Percentiles rank a stretch among this genome's conserved stretches.
phyloP scores from a whole-genome alignment of 495 filamentous ascomycete genomes.

The Trichoderma gamsii region DNA sequence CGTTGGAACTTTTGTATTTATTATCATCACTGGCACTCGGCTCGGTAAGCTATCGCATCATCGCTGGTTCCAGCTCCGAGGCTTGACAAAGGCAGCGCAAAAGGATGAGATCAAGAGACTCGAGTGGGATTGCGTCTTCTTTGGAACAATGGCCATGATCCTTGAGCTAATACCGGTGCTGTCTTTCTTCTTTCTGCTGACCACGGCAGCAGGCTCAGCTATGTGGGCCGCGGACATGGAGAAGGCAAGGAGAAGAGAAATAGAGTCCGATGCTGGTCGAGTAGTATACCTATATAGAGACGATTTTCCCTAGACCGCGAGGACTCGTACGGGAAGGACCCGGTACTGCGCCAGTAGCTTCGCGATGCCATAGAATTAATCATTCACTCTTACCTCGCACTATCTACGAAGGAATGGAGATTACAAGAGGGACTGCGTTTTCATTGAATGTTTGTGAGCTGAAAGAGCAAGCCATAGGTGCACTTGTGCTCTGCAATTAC shows the following conservation, averaged over 20 bases:
- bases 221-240: slow-evolving; percentile 69
- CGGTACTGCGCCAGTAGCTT: too few relatives aligned
- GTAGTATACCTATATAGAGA: neutral
- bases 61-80: slow-evolving; percentile 77
- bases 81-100: slow-evolving; percentile 54
- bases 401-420: too few relatives aligned
- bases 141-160: slow-evolving; percentile 50
- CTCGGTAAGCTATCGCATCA: slow-evolving; percentile 54
- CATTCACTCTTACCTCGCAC: too few relatives aligned
- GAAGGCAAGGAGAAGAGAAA: slow-evolving; percentile 22
- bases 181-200: slow-evolving; percentile 85
- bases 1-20: slow-evolving; percentile 72
- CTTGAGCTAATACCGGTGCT: slow-evolving; percentile 72
- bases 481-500: too few relatives aligned
- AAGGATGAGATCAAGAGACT: slow-evolving; percentile 59
- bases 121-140: slow-evolving; percentile 62
- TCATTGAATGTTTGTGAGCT: too few relatives aligned
- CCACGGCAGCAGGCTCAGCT: slow-evolving; percentile 69
- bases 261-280: neutral
- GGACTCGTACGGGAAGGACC: neutral
- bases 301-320: neutral
- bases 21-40: slow-evolving; percentile 60
- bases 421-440: too few relatives aligned
- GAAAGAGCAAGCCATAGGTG: too few relatives aligned
- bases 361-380: too few relatives aligned